A percentile compares a stretch with the other conserved stretches of the same genome.
phyloP scores from a whole-genome alignment of 208 protist genomes.

The Acanthamoeba rhysodes region DNA sequence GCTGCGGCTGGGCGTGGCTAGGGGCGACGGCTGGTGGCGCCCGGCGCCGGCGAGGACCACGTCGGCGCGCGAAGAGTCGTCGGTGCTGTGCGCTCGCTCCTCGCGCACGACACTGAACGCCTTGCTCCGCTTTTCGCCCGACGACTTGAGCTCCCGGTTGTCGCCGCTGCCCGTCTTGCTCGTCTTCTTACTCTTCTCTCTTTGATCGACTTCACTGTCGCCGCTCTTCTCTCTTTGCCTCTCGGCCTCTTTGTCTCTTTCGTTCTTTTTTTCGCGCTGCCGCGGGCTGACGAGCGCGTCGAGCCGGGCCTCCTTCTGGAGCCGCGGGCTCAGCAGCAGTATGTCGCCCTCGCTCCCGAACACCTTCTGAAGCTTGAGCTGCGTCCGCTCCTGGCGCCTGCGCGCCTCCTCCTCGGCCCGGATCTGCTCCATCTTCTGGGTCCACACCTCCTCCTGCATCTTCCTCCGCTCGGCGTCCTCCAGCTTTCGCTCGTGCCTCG shows the following conservation, averaged over 20 bases:
- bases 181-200: no score
- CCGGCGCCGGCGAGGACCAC: no score
- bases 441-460: not conserved
- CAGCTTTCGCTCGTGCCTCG: not conserved
- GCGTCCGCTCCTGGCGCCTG: not conserved
- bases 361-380: constrained; percentile 55
- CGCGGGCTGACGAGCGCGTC: not conserved
- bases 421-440: not conserved
- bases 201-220: not conserved
- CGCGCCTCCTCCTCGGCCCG: not conserved
- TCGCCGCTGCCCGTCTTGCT: not conserved
- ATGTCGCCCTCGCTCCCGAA: constrained; percentile 46
- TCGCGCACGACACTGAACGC: not conserved
- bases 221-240: not conserved
- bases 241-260: not conserved
- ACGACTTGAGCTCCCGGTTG: not conserved
- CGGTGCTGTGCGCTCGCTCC: not conserved
- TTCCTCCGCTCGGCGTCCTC: not conserved
- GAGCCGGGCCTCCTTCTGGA: not conserved
- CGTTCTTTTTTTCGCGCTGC: not conserved
- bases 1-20: not conserved
- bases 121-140: not conserved
- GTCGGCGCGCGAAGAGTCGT: not conserved
- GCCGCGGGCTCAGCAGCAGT: constrained; percentile 3
- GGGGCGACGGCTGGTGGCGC: not conserved